Percentiles rank a stretch among this genome's conserved stretches.
Evolutionary conservation across 805 yeast genomes (phyloP).

Genomic region (Yamadazyma nakazawae): DNA sequence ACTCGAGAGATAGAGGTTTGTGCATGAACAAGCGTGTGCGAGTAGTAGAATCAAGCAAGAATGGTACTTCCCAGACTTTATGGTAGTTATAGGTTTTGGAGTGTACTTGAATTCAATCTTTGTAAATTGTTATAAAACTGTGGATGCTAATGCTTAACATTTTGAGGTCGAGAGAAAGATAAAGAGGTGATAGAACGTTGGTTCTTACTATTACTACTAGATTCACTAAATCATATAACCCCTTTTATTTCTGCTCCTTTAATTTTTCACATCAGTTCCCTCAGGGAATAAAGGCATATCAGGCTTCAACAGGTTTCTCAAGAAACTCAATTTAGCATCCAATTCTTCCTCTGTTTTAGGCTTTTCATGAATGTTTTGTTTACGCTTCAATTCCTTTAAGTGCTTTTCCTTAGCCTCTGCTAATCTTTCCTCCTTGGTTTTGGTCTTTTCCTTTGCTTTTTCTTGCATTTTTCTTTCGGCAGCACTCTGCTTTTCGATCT

Average conservation of each 20-base stretch:
- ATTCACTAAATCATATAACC: background rate
- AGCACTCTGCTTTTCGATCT: conserved; percentile 70
- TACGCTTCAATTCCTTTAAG: conserved; percentile 15
- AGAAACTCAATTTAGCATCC: conserved; percentile 27
- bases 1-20: background rate
- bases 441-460: conserved; percentile 17
- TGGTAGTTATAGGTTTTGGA: too few species aligned
- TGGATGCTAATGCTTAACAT: too few species aligned
- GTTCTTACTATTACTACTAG: too few species aligned
- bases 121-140: too few species aligned
- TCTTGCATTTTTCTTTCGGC: conserved; percentile 50
- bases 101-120: too few species aligned
- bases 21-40: background rate
- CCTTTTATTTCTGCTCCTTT: background rate
- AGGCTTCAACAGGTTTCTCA: conserved; percentile 12
- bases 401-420: conserved; percentile 17
- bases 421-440: conserved; percentile 18
- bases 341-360: conserved; percentile 36
- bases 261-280: background rate
- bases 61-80: too few species aligned
- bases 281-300: conserved; percentile 16
- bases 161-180: too few species aligned
- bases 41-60: background rate
- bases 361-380: conserved; percentile 27
- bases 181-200: too few species aligned